Conservation (phyloP, 1,284 basidiomycete genomes). For the Retiboletus flavoniger region DNA sequence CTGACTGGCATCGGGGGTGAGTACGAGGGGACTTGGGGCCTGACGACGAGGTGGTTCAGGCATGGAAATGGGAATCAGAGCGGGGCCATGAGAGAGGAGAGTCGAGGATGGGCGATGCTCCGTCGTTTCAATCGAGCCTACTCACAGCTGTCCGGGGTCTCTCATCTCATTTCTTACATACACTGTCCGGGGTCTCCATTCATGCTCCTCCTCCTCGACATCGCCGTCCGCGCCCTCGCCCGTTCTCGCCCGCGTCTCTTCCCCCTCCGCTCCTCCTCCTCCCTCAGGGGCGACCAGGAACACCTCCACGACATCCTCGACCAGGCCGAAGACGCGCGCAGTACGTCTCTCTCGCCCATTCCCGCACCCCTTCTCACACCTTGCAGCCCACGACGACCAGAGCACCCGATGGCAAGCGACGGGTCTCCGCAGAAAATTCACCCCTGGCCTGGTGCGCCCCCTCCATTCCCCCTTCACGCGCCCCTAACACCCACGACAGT, state of each 20-base stretch:
- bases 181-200: constrained; percentile 26
- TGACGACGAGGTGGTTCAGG: constrained; percentile 52
- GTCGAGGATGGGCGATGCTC: constrained; percentile 7
- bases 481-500: constrained; percentile 32
- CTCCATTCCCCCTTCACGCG: not conserved
- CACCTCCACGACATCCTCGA: constrained; percentile 25
- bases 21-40: constrained; percentile 73
- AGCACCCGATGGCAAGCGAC: constrained; percentile 23
- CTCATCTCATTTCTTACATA: not conserved
- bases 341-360: not conserved
- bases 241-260: not conserved
- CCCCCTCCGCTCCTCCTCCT: constrained; percentile 14
- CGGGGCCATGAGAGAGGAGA: not conserved
- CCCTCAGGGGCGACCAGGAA: constrained; percentile 25
- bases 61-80: constrained; percentile 20
- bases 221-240: constrained; percentile 12
- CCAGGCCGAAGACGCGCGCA: constrained; percentile 23
- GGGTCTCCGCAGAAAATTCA: constrained; percentile 29
- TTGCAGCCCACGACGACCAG: constrained; percentile 1
- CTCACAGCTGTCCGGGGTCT: not conserved
- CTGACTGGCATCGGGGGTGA: constrained; percentile 61
- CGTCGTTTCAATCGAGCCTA: constrained; percentile 15
- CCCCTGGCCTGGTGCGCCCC: constrained; percentile 19
- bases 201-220: constrained; percentile 9
- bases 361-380: not conserved